Base-by-base conservation (phyloP, 1,284 basidiomycete genomes). In the Leccinum brunneo-olivaceum region DNA sequence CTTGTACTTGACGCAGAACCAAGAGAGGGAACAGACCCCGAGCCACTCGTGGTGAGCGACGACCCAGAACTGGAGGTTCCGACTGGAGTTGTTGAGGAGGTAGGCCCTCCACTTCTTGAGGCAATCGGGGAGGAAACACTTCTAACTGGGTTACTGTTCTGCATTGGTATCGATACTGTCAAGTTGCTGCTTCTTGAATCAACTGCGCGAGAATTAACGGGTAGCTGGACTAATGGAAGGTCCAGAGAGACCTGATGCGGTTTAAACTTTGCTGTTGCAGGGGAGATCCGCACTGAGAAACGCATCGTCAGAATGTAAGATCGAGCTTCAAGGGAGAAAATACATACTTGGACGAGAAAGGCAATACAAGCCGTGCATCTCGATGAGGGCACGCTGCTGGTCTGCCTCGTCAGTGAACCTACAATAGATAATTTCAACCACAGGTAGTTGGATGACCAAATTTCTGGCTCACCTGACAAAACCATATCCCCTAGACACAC, bases 361-460 rank as follows among this genome's bases (percentile, higher is more conserved):
- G 57, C 88, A 90, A 55, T 90, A 90, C 7, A 90, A 69, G 12
- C 88, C 88, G 52, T 90, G 88, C 88, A 90, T 90, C 65, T 93
- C 90, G 44, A 87, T 81, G 44, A 93, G 70, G 5, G 90, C 90
- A 41, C 90, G 82, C 57, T 89, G 84, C 62, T 90, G 88, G 63
- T 93, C 90, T 32, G 77, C 68, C 63, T 92, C 88, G 50, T 91
- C 86, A 6, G 84, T 85, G 62, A 93, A 93, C 49, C 84, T 88
- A 52, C 15, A 39, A 35, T 15, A 28, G 32, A 44, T 19, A 21
- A 23, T 14, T 40, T 61, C 21, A 52, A 44, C 10, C 15, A 41
- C 12, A 19, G 12, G 15, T 32, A 12, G 19, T 30, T 29, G 4
- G 27, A 24, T 34, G 29, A 28, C 4, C 14, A 5, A 41, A 5